phyloP scores from a whole-genome alignment of 2,329 filamentous ascomycete species.

The Atkinsonella hypoxylon region DNA sequence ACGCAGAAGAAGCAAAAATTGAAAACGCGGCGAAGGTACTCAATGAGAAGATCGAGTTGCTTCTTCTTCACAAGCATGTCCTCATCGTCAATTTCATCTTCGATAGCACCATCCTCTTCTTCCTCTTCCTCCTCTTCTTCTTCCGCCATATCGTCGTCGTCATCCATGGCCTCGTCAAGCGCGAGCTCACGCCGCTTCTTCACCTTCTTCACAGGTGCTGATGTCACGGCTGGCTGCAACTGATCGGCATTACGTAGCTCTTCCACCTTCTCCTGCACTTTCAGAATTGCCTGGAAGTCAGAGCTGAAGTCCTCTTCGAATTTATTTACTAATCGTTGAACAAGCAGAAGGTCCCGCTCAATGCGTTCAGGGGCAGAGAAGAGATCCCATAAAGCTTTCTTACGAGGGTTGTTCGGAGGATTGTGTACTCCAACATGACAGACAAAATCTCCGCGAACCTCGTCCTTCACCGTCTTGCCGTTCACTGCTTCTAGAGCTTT shows the following conservation, averaged over 20 bases:
- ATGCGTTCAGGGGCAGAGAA: conserved; percentile 92
- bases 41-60: conserved; percentile 86
- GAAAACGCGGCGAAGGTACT: conserved; percentile 92
- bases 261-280: conserved; percentile 79
- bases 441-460: conserved; percentile 87
- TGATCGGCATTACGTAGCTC: conserved; percentile 64
- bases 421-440: conserved; percentile 96
- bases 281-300: conserved; percentile 62
- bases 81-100: conserved; percentile 84
- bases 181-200: conserved; percentile 49
- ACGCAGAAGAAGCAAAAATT: conserved; percentile 99
- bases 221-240: conserved; percentile 53
- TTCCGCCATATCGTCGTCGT: conserved; percentile 52
- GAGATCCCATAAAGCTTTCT: conserved; percentile 93
- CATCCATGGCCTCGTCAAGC: conserved; percentile 50
- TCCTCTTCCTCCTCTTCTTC: conserved; percentile 79
- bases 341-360: conserved; percentile 76
- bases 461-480: conserved; percentile 92
- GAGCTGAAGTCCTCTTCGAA: conserved; percentile 75
- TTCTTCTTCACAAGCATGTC: conserved; percentile 90
- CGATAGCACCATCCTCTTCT: conserved; percentile 65
- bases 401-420: conserved; percentile 71
- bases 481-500: conserved; percentile 91
- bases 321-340: conserved; percentile 69
- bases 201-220: conserved; percentile 42